Evolutionary conservation across 1,284 basidiomycete genomes (phyloP).

Genomic region (Flammula alnicola): DNA sequence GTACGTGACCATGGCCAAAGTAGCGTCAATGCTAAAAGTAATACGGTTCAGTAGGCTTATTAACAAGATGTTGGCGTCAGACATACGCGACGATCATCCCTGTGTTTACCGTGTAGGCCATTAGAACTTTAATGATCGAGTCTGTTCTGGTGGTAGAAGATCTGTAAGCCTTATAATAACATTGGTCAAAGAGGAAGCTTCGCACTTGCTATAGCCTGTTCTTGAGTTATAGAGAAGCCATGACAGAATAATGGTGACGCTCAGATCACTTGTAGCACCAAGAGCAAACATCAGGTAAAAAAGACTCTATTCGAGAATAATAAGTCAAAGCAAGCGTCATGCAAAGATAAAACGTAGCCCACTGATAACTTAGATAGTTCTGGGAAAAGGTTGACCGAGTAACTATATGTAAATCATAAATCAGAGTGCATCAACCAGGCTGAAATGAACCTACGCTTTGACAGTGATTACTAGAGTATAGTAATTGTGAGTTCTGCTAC

Average conservation of each 20-base stretch:
- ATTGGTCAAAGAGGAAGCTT: neutral
- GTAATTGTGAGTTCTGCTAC: neutral
- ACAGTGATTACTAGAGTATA: conserved; percentile 43
- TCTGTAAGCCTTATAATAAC: neutral
- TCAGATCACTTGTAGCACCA: conserved; percentile 46
- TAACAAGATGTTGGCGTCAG: neutral
- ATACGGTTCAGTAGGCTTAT: neutral
- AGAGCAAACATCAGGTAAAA: conserved; percentile 48
- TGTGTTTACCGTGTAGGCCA: conserved; percentile 52
- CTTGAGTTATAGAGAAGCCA: conserved; percentile 44
- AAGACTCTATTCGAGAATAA: conserved; percentile 34
- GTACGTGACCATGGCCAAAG: conserved; percentile 48
- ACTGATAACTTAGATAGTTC: conserved; percentile 41
- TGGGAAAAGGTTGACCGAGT: neutral
- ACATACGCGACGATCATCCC: conserved; percentile 57
- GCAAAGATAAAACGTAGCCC: conserved; percentile 12
- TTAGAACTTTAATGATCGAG: conserved; percentile 44
- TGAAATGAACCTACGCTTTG: conserved; percentile 29
- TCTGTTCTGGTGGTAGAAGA: conserved; percentile 41
- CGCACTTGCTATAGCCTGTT: conserved; percentile 40
- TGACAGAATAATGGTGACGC: conserved; percentile 46
- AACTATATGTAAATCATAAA: neutral
- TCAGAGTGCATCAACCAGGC: neutral
- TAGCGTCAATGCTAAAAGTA: conserved; percentile 45
- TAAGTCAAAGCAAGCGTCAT: neutral